Evolutionary conservation across 2,329 filamentous ascomycete genomes (phyloP).

Genomic region (Ambrosiella beaveri): DNA sequence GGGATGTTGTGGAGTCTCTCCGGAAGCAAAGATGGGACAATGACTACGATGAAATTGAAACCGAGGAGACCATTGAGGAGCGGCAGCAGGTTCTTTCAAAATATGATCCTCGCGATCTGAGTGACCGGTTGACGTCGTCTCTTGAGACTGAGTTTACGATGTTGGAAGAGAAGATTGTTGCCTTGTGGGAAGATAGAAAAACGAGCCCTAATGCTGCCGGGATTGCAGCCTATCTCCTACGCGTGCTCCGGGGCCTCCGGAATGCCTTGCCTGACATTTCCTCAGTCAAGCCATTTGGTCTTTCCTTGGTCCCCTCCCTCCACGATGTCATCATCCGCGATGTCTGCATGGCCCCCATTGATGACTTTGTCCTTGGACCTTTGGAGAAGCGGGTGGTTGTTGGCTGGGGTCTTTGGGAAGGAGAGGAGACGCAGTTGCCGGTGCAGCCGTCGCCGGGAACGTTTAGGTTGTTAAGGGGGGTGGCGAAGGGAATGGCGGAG

Average conservation of each 20-base stretch:
- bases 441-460: conserved; percentile 58
- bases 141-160: conserved; percentile 39
- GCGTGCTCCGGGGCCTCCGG: conserved; percentile 58
- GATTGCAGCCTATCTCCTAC: conserved; percentile 50
- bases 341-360: conserved; percentile 32
- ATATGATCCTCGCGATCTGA: conserved; percentile 50
- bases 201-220: conserved; percentile 31
- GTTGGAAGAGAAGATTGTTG: conserved; percentile 37
- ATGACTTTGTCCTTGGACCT: conserved; percentile 27
- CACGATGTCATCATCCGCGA: conserved; percentile 42
- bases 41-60: conserved; percentile 54
- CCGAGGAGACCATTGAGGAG: conserved; percentile 51
- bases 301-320: conserved; percentile 43
- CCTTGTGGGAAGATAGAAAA: conserved; percentile 31
- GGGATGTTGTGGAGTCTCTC: conserved; percentile 45
- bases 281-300: conserved; percentile 36
- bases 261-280: conserved; percentile 41
- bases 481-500: conserved; percentile 50
- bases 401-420: conserved; percentile 64
- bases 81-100: conserved; percentile 51
- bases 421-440: conserved; percentile 46
- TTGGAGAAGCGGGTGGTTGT: conserved; percentile 32
- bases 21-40: conserved; percentile 58
- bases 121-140: conserved; percentile 38
- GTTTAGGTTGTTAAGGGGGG: conserved; percentile 52